Conservation (phyloP, 2,329 filamentous ascomycete genomes). For the Fusarium devonianum region DNA sequence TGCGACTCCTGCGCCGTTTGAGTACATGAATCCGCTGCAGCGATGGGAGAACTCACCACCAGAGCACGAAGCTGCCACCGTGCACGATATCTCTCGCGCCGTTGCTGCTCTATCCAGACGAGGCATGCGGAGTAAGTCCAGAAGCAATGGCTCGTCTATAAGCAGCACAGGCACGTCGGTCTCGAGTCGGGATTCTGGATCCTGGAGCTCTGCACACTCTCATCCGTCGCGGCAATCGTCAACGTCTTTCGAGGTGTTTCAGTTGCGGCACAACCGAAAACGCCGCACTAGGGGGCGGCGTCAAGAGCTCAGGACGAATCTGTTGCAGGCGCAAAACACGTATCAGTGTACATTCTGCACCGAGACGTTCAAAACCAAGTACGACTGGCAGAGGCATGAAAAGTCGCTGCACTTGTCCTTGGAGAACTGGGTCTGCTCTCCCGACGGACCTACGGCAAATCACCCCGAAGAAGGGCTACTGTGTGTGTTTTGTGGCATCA, state of each 20-base stretch:
- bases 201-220: slow-evolving; percentile 30
- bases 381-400: slow-evolving; percentile 61
- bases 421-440: slow-evolving; percentile 55
- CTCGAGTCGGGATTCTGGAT: slow-evolving; percentile 22
- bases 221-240: slow-evolving; percentile 11
- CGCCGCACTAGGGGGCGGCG: slow-evolving; percentile 18
- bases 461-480: slow-evolving; percentile 44
- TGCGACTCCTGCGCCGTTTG: slow-evolving; percentile 47
- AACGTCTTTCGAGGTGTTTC: slow-evolving; percentile 21
- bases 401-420: slow-evolving; percentile 55
- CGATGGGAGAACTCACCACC: slow-evolving; percentile 47
- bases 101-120: slow-evolving; percentile 43
- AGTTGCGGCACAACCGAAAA: slow-evolving; percentile 21
- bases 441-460: slow-evolving; percentile 44
- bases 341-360: slow-evolving; percentile 57
- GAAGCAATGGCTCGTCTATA: slow-evolving; percentile 51
- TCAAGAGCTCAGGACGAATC: slow-evolving; percentile 25
- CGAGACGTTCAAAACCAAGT: slow-evolving; percentile 54
- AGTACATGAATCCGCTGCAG: slow-evolving; percentile 41
- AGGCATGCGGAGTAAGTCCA: slow-evolving; percentile 45
- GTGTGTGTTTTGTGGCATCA: slow-evolving; percentile 49
- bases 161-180: slow-evolving; percentile 31
- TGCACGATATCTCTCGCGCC: slow-evolving; percentile 44
- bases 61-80: slow-evolving; percentile 44
- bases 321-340: slow-evolving; percentile 25